Base-by-base conservation (phyloP, 2,329 filamentous ascomycete genomes). In the Paecilomyces formosus region DNA sequence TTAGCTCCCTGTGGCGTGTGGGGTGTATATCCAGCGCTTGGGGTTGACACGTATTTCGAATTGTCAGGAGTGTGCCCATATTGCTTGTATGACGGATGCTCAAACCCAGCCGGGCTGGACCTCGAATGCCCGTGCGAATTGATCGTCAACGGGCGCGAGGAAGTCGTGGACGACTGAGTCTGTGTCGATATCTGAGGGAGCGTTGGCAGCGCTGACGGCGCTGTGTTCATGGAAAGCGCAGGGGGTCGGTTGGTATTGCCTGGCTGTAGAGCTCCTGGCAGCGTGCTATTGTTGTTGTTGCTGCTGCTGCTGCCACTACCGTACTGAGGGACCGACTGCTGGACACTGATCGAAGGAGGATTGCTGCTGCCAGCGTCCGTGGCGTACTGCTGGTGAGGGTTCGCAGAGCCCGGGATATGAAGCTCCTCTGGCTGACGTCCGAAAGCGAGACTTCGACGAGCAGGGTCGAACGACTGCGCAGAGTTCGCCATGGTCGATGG, bases 101-200 rank as follows among this genome's bases (percentile, higher is more conserved):
- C 79, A 67, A 82, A 70, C 49, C 81, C 82, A 52, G 87, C 85
- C 55, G 92, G 91, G 74, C 91, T 96, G 58, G 91, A 94, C 67
- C 90, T 85, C 54, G 92, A 92, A 75, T 96, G 93, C 70, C 81
- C 84, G 72, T 93, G 90, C 15, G 88, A 82, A 71, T 83, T 78
- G 72, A 78, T 85, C 68, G 89, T 78, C 51, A 82, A 83, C 57
- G 86, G 82, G 22, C 88, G 84, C 70, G 88, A 87, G 54, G 86
- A 84, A 51, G 88, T 85, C 26, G 85, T 81, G 57, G 76, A 69
- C 57, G 75, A 76, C 58, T 76, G 73, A 57, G 72, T 64, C 59
- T 76, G 72, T 53, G 77, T 76, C 52, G 76, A 75, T 54, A 78
- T 66, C 62, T 79, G 79, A 57, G 80, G 79, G 64, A 85, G 76